Evolutionary conservation across 768 basidiomycete genomes (phyloP).

Genomic region (Boletus pseudopeckii): DNA sequence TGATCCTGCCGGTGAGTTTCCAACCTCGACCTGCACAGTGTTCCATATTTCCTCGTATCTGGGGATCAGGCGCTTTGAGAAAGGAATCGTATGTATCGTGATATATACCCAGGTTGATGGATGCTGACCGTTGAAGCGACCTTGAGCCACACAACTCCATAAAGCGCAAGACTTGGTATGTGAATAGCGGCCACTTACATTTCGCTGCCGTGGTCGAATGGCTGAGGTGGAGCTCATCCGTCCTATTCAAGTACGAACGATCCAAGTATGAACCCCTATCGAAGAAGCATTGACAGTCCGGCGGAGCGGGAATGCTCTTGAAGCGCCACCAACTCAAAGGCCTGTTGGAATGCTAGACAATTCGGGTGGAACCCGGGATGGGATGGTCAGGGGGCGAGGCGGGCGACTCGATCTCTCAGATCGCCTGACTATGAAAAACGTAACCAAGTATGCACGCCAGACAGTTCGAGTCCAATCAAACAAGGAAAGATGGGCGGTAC

Average conservation of each 20-base stretch:
- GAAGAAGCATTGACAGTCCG: not conserved
- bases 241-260: not conserved
- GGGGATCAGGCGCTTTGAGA: not conserved
- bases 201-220: not conserved
- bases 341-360: not conserved
- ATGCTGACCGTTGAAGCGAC: not conserved
- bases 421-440: not conserved
- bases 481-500: not conserved
- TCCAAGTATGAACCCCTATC: not conserved
- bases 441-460: not conserved
- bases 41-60: not conserved
- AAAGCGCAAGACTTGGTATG: not conserved
- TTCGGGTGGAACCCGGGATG: not conserved
- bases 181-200: not conserved
- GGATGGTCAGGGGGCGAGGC: not conserved
- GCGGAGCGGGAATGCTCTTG: not conserved
- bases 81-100: not conserved
- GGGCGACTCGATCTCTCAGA: not conserved
- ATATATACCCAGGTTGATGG: not conserved
- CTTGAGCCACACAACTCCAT: not conserved
- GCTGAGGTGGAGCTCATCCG: not conserved
- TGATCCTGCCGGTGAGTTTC: not conserved
- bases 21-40: not conserved
- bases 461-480: not conserved
- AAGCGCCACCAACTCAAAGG: not conserved